A percentile compares a stretch with the other conserved stretches of the same genome.
These are phyloP conservation scores for Fusarium sp. DNA, from an alignment of 2,329 filamentous ascomycete genomes.

Conservation along the genomic window DNA sequence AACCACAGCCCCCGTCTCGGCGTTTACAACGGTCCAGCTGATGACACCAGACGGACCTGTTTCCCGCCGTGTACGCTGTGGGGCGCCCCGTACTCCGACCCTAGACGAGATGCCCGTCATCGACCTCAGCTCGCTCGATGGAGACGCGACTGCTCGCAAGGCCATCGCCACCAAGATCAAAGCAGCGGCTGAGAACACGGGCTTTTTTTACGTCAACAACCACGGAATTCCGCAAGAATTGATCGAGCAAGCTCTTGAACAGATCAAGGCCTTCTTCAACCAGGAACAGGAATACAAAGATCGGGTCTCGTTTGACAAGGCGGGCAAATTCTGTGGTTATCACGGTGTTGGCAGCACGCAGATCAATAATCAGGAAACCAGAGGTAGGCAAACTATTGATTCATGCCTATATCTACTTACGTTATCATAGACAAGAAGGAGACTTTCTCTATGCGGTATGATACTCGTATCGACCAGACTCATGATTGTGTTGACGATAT, in stretches of 20 bases:
- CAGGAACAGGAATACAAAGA: background rate
- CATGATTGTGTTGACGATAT: background rate
- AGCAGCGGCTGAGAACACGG: background rate
- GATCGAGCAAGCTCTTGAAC: background rate
- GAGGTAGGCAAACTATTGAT: background rate
- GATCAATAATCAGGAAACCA: conserved; percentile 7
- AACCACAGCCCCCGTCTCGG: background rate
- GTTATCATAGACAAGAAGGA: background rate
- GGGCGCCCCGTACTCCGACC: conserved; percentile 5
- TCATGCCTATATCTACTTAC: background rate
- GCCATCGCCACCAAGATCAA: background rate
- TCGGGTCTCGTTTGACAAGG: background rate
- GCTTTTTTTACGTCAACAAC: background rate
- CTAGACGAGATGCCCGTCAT: conserved; percentile 2
- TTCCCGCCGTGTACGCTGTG: conserved; percentile 5
- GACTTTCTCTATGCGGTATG: conserved; percentile 14
- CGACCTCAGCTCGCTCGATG: background rate
- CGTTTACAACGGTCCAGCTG: conserved; percentile 2
- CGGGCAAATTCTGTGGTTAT: conserved; percentile 13
- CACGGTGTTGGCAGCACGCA: conserved; percentile 1
- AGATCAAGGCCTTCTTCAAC: background rate
- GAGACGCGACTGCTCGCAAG: background rate
- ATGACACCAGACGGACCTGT: conserved; percentile 3
- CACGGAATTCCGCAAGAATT: background rate
- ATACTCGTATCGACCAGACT: background rate